These are phyloP conservation scores for Arachis monticola DNA, from an alignment of 331 rosid genomes.

Conservation along the genomic window DNA sequence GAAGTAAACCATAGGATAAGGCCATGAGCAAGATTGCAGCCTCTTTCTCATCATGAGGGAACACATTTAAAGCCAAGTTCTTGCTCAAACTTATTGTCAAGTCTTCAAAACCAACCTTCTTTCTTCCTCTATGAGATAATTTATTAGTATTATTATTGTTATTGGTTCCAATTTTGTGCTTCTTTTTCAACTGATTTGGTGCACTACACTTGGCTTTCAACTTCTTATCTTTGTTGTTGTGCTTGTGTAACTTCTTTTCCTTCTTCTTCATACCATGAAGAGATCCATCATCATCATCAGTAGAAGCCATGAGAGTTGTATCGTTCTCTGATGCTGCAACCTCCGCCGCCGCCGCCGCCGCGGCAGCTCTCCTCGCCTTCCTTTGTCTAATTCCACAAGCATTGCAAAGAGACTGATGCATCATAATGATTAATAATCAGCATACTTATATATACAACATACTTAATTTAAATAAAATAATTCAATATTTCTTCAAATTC, in stretches of 20 bases:
- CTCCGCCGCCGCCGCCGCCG: conserved; percentile 46
- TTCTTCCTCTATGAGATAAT: conserved; percentile 31
- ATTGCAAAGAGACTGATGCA: conserved; percentile 79
- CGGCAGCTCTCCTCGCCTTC: conserved; percentile 85
- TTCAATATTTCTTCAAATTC: not conserved
- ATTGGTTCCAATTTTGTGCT: conserved; percentile 41
- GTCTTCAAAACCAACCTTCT: conserved; percentile 60
- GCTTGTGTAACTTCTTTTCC: conserved; percentile 34
- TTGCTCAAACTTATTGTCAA: conserved; percentile 51
- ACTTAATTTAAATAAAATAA: not conserved
- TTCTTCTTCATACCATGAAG: conserved; percentile 34
- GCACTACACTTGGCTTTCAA: conserved; percentile 32
- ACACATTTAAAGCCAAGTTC: conserved; percentile 59
- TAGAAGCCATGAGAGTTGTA: conserved; percentile 16
- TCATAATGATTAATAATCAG: not conserved
- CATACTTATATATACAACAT: too few species aligned
- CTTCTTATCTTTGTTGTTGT: conserved; percentile 43
- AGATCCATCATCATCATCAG: conserved; percentile 27
- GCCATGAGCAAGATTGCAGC: conserved; percentile 92
- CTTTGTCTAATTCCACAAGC: conserved; percentile 97
- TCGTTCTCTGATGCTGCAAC: conserved; percentile 48
- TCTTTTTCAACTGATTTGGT: conserved; percentile 53
- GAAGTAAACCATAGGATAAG: conserved; percentile 74
- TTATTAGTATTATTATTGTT: too few species aligned
- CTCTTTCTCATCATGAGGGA: conserved; percentile 88